phyloP scores from a whole-genome alignment of 208 protist genomes.

The Porcisia hertigi region DNA sequence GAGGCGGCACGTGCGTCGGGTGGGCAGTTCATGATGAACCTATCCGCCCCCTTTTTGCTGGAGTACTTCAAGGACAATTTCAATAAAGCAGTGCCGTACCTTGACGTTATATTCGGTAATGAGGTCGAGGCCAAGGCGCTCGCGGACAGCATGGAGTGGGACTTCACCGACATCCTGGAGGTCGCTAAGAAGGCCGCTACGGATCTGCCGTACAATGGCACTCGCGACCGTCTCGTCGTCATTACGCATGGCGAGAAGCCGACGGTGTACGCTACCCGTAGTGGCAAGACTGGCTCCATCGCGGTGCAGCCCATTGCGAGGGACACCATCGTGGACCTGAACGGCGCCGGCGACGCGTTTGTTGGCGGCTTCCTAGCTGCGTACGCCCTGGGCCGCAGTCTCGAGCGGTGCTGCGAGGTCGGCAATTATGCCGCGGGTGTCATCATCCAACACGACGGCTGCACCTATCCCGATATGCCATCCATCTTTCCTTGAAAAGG shows the following conservation, averaged over 20 bases:
- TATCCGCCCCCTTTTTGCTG: conserved; percentile 96
- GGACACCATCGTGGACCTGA: conserved; percentile 97
- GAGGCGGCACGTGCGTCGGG: conserved; percentile 83
- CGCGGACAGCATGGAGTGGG: conserved; percentile 77
- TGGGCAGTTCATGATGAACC: conserved; percentile 95
- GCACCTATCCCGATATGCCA: conserved; percentile 90
- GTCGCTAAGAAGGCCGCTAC: conserved; percentile 74
- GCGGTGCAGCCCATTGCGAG: conserved; percentile 64
- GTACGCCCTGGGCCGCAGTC: conserved; percentile 52
- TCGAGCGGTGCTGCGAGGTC: conserved; percentile 86
- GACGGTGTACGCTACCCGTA: conserved; percentile 85
- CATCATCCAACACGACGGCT: conserved; percentile 95
- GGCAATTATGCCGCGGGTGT: conserved; percentile 90
- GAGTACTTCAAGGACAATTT: conserved; percentile 95
- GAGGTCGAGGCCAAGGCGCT: conserved; percentile 93
- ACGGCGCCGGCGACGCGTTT: conserved; percentile 98
- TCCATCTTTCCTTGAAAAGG: conserved; percentile 34
- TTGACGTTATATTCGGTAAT: conserved; percentile 97
- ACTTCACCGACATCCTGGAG: conserved; percentile 64
- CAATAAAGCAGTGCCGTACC: conserved; percentile 87
- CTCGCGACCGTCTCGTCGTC: conserved; percentile 86
- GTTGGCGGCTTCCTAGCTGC: conserved; percentile 97
- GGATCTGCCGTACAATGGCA: conserved; percentile 89
- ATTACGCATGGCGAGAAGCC: conserved; percentile 94
- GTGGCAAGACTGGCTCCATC: conserved; percentile 38